Percentiles rank a stretch among this genome's conserved stretches.
Evolutionary conservation across 306 rosid genomes (phyloP).

Genomic region (Albizia julibrissin): DNA sequence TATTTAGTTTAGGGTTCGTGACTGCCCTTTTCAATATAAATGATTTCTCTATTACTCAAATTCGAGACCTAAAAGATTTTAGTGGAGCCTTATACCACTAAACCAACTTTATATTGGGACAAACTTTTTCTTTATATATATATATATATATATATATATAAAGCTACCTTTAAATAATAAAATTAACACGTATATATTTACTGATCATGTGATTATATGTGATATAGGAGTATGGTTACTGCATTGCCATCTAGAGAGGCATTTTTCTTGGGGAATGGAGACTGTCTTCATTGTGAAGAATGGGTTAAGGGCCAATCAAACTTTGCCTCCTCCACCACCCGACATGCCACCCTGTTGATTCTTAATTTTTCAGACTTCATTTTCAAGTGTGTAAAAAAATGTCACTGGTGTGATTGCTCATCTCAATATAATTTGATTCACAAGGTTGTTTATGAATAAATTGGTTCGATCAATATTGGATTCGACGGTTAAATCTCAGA

Average conservation of each 20-base stretch:
- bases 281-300: slow-evolving; percentile 60
- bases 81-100: no score
- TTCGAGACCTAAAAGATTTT: no score
- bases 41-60: no score
- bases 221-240: slow-evolving; percentile 64
- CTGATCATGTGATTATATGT: background rate
- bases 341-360: slow-evolving; percentile 58
- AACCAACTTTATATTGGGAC: no score
- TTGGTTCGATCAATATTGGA: background rate
- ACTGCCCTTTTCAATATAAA: no score
- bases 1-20: no score
- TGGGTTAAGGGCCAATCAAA: slow-evolving; percentile 33
- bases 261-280: slow-evolving; percentile 66
- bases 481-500: background rate
- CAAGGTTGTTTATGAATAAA: background rate
- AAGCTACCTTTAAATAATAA: background rate
- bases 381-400: background rate
- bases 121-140: no score
- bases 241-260: slow-evolving; percentile 70
- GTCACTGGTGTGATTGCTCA: background rate
- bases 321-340: slow-evolving; percentile 50
- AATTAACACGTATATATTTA: background rate
- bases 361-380: background rate
- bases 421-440: background rate
- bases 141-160: no score